Evolutionary conservation across 1,139 yeast genomes (phyloP), one percentile per base, ranked within the genome.

Genomic region (Lodderomyces oxycetoniae): DNA sequence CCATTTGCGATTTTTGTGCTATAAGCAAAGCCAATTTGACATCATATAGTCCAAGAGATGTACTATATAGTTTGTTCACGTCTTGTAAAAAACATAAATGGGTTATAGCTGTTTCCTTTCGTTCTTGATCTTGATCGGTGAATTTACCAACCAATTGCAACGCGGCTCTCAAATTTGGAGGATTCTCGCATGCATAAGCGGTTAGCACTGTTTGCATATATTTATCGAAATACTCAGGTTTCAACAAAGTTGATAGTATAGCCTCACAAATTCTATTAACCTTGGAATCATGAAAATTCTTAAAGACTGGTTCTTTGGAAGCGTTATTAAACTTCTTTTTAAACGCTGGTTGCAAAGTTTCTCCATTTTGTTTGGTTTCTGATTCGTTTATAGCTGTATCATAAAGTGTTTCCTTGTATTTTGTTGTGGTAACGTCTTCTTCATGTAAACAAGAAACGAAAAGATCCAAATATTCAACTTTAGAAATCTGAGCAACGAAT

Each of bases 1-100:
- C 99, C 70, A 83, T 88, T 57, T 91, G 97, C 0, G 96, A 88
- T 52, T 88, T 91, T 55, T 93, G 97, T 0, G 98, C 98, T 44
- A 93, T 79, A 9, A 75, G 70, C 39, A 93, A 67, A 0, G 98
- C 77, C 45, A 89, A 63, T 40, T 79, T 79, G 27, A 93, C 79
- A 55, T 91, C 85, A 52, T 93, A 93, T 23, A 85, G 64, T 1
- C 95, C 85, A 41, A 91, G 69, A 0, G 96, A 85, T 12, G 83
- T 79, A 35, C 79, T 71, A 58, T 89, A 91, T 21, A 91, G 67
- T 43, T 76, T 67, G 51, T 87, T 87, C 23, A 88, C 94, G 59
- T 91, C 99, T 52, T 85, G 91, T 41, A 93, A 65, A 67, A 89
- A 91, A 48, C 96, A 87, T 39, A 91, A 63, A 52, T 91, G 96